Conservation (phyloP, 129 eudicot species). For the Tanacetum coccineum region DNA sequence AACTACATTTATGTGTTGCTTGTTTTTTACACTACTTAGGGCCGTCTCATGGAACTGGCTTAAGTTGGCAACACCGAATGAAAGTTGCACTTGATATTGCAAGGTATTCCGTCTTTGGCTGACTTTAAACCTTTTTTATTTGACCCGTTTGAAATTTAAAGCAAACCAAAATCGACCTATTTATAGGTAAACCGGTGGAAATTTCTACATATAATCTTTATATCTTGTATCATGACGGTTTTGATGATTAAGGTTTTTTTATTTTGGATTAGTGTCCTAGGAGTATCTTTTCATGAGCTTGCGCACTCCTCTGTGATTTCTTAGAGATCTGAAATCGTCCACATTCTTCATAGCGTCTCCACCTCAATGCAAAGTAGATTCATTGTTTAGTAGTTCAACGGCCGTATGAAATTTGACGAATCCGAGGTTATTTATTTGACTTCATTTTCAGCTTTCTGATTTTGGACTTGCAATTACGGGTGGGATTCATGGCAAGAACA, state of each 20-base stretch:
- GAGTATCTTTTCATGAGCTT: constrained; percentile 95
- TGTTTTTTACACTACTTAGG: constrained; percentile 38
- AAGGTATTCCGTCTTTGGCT: constrained; percentile 36
- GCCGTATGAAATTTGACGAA: neutral
- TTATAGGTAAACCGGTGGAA: neutral
- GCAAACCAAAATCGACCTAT: neutral
- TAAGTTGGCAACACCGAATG: constrained; percentile 88
- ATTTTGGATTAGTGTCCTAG: constrained; percentile 84
- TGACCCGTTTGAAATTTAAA: no score
- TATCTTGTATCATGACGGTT: neutral
- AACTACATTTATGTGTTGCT: neutral
- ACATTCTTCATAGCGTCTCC: constrained; percentile 72
- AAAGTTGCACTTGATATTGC: constrained; percentile 88
- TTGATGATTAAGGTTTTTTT: constrained; percentile 9
- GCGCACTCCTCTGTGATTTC: constrained; percentile 85
- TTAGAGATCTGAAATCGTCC: constrained; percentile 79
- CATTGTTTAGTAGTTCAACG: neutral
- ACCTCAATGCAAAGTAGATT: constrained; percentile 74
- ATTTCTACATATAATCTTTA: neutral
- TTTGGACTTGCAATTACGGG: constrained; percentile 75
- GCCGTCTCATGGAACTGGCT: constrained; percentile 53
- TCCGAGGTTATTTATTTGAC: constrained; percentile 6
- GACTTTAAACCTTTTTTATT: no score
- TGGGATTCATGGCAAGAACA: constrained; percentile 58
- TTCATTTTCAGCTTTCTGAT: constrained; percentile 71